A percentile compares a stretch with the other conserved stretches of the same genome.
These are phyloP conservation scores for Chlamydomonas sphaeroides DNA, from an alignment of 139 green algal genomes.

Conservation along the genomic window DNA sequence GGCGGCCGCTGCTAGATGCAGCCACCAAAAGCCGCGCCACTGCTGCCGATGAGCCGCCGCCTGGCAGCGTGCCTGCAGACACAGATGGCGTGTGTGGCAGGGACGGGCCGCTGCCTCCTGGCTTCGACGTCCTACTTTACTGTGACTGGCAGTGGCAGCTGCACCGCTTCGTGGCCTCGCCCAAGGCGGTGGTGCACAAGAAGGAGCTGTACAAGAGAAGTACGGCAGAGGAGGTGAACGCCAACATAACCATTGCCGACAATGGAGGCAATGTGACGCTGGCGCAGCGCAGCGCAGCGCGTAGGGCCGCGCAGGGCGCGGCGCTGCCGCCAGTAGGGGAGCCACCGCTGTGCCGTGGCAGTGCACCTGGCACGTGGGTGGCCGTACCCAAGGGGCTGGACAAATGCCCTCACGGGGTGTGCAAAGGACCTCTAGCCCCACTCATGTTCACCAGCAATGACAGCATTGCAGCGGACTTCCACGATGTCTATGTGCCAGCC, in stretches of 20 bases:
- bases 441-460: neutral
- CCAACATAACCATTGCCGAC: too few species aligned
- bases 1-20: neutral
- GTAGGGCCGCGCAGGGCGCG: too few species aligned
- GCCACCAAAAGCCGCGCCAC: too few species aligned
- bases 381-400: neutral
- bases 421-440: neutral
- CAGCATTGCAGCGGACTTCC: neutral
- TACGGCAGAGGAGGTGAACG: too few species aligned
- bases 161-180: neutral
- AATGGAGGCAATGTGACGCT: too few species aligned
- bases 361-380: neutral
- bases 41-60: too few species aligned
- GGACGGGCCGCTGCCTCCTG: neutral
- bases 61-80: too few species aligned
- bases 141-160: neutral
- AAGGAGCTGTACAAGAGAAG: neutral
- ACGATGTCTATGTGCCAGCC: neutral
- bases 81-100: too few species aligned
- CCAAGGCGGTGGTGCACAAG: neutral
- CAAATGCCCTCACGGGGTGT: neutral
- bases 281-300: too few species aligned
- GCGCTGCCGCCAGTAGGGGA: too few species aligned
- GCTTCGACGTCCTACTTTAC: neutral
- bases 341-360: too few species aligned